Base-by-base conservation (phyloP, 768 basidiomycete genomes). In the Psilocybe cyanescens region DNA sequence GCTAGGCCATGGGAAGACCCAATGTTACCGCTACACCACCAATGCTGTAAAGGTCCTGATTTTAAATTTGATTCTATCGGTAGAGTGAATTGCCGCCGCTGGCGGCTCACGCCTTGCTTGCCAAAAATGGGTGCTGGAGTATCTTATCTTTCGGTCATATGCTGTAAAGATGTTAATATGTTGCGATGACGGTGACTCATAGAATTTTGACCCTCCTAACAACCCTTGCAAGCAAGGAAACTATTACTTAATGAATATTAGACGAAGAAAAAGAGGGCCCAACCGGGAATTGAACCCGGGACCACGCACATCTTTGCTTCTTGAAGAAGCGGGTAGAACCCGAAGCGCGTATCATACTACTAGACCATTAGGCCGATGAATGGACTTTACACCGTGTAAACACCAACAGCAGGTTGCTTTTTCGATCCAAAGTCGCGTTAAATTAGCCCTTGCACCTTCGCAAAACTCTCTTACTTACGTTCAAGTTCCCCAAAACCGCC, bases 1-100 rank as follows among this genome's bases (percentile, higher is more conserved):
- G 79, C 80, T 79, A 80, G 78, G 79, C 80, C 80, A 77, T 90
- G 89, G 88, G 89, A 90, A 90, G 87, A 88, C 86, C 86, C 86
- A 88, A 90, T 89, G 89, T 67, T 64, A 64, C 66, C 63, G 60
- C 66, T 64, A 64, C 66, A 67, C 62, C 65, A 57, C 60, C 55
- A 63, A 60, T 63, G 57, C 65, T 24, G 29, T 45, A 48, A 51
- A 45, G 24, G 8, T 24, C 11, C 4, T 45, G 3, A 55, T 52
- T 28, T 3, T 8, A 24, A 24, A 24, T 24, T 24, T 24, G 24
- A 24, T 24, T 24, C 1, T 24, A 24, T 24, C 24, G 2, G 2
- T 24, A 24, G 24, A 24, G 24, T 24, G 24, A 24, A 24, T 24
- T 24, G 24, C 24, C 24, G 1, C 24, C 24, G 24, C 24, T 24